These are phyloP conservation scores for Paracamarosporium sp. DNA, from an alignment of 2,329 filamentous ascomycete species.

Conservation along the genomic window DNA sequence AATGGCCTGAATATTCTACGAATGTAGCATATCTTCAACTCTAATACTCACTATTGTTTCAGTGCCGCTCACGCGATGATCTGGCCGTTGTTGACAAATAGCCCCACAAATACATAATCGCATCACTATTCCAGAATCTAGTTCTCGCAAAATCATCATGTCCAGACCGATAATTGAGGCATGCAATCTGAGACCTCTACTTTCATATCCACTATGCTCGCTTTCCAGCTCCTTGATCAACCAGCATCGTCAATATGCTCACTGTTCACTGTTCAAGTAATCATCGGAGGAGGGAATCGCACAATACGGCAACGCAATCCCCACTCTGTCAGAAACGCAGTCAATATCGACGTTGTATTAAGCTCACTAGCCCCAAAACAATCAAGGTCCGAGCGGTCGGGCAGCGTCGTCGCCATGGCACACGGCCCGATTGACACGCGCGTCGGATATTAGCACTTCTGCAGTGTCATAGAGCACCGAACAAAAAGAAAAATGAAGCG, in stretches of 20 bases:
- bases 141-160: no score
- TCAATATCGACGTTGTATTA: slow-evolving; percentile 21
- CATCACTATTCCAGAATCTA: no score
- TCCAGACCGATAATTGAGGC: not conserved
- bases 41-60: no score
- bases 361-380: slow-evolving; percentile 20
- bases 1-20: no score
- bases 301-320: not conserved
- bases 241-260: not conserved
- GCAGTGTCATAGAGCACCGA: not conserved
- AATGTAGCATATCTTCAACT: no score
- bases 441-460: slow-evolving; percentile 13
- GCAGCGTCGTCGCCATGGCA: not conserved
- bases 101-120: no score
- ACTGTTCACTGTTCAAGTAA: not conserved
- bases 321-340: not conserved
- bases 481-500: slow-evolving; percentile 15
- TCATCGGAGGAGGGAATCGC: not conserved
- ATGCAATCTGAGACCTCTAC: not conserved
- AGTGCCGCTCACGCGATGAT: no score
- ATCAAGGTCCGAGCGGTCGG: slow-evolving; percentile 16
- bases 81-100: no score
- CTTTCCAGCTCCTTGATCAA: not conserved
- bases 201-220: not conserved
- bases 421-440: slow-evolving; percentile 16